Percentiles rank a stretch among this genome's conserved stretches.
phyloP scores from a whole-genome alignment of 2,329 filamentous ascomycete species.

The Claviceps spartinae region DNA sequence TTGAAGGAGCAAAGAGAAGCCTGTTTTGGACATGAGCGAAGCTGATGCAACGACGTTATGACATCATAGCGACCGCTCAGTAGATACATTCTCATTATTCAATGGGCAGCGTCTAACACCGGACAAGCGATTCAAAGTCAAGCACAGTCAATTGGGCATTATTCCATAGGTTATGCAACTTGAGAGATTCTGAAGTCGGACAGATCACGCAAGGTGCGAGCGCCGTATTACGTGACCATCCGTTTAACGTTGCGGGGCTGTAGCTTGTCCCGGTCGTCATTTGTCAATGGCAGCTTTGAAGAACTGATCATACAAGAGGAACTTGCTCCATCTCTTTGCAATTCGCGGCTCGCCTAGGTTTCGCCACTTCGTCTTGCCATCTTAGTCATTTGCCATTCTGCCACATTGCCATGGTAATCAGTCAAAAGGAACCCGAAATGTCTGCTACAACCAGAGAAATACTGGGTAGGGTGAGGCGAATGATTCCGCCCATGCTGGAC shows the following conservation, averaged over 20 bases:
- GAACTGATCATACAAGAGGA: neutral
- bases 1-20: neutral
- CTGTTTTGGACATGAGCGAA: too few species aligned
- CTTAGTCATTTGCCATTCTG: neutral
- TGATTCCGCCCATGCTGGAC: constrained; percentile 90
- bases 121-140: too few species aligned
- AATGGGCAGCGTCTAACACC: too few species aligned
- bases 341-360: neutral
- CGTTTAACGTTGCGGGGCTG: neutral
- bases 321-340: neutral
- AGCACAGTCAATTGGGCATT: too few species aligned
- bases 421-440: constrained; percentile 32
- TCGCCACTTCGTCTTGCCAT: neutral
- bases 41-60: neutral
- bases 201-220: neutral
- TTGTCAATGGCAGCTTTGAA: neutral
- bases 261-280: neutral
- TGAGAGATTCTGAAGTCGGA: neutral
- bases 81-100: too few species aligned
- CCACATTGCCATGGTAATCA: constrained; percentile 11
- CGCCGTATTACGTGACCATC: neutral
- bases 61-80: neutral
- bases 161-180: neutral
- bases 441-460: constrained; percentile 60
- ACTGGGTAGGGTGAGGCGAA: constrained; percentile 67